Percentiles rank a stretch among this genome's conserved stretches.
Evolutionary conservation across 495 filamentous ascomycete species (phyloP).

Genomic region (Penicillium argentinense): DNA sequence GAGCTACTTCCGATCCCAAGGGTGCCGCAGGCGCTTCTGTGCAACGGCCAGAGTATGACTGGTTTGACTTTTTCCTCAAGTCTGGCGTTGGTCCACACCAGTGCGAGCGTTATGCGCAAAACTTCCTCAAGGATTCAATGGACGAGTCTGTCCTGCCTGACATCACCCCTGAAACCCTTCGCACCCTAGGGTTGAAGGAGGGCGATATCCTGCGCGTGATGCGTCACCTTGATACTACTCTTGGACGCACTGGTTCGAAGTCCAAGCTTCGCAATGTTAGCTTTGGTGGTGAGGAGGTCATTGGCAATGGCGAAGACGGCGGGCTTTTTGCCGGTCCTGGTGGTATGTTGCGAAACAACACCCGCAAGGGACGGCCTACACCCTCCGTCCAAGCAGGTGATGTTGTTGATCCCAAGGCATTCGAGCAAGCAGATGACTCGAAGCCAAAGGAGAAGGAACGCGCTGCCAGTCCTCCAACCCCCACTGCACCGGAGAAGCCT

Average conservation of each 20-base stretch:
- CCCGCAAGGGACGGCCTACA: conserved; percentile 85
- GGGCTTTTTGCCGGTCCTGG: conserved; percentile 91
- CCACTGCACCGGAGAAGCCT: conserved; percentile 47
- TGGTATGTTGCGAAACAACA: conserved; percentile 87
- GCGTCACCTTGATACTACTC: conserved; percentile 83
- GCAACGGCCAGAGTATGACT: conserved; percentile 76
- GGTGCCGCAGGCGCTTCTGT: conserved; percentile 52
- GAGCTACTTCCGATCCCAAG: conserved; percentile 24
- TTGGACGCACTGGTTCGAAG: conserved; percentile 59
- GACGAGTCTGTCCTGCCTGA: conserved; percentile 87
- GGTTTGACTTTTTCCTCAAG: conserved; percentile 97
- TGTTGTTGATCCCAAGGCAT: conserved; percentile 82
- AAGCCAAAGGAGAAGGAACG: conserved; percentile 43
- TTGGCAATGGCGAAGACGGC: conserved; percentile 55
- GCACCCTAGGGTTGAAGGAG: conserved; percentile 87
- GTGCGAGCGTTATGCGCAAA: conserved; percentile 89
- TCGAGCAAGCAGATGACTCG: conserved; percentile 59
- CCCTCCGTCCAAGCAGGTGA: conserved; percentile 82
- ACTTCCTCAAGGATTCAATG: conserved; percentile 89
- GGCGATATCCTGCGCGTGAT: conserved; percentile 95
- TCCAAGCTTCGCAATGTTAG: conserved; percentile 60
- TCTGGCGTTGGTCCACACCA: conserved; percentile 88
- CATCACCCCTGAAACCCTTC: conserved; percentile 75
- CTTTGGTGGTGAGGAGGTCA: conserved; percentile 57
- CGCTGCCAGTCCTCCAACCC: conserved; percentile 44